These are phyloP conservation scores for Pestalotiopsis sp. DNA, from an alignment of 2,329 filamentous ascomycete species.

Conservation along the genomic window DNA sequence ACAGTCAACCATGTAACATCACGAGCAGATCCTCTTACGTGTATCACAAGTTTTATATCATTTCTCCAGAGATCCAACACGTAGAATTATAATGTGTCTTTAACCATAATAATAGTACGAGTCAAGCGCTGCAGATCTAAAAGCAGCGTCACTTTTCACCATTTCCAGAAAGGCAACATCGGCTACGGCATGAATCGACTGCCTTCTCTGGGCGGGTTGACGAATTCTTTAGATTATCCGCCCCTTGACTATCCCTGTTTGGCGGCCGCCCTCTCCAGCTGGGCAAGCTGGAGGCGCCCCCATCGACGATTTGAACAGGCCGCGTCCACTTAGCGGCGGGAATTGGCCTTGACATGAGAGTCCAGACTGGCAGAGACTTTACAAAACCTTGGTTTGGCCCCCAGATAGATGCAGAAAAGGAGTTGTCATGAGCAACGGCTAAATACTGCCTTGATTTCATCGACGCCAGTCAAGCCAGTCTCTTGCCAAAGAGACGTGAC, in stretches of 20 bases:
- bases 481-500: neutral
- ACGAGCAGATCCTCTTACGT: too few relatives aligned
- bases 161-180: neutral
- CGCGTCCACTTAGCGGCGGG: constrained; percentile 9
- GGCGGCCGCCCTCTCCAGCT: too few relatives aligned
- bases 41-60: neutral
- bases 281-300: neutral
- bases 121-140: neutral
- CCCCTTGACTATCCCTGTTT: neutral
- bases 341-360: constrained; percentile 3
- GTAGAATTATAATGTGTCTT: neutral
- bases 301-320: neutral
- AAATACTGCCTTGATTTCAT: neutral
- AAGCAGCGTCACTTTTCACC: neutral
- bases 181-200: neutral
- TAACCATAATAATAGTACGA: neutral
- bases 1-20: too few relatives aligned
- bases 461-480: neutral
- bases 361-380: neutral
- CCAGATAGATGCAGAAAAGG: neutral
- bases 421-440: constrained; percentile 12
- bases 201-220: constrained; percentile 13
- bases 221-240: neutral
- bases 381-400: neutral
- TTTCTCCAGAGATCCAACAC: neutral